phyloP scores from a whole-genome alignment of 345 rosid genomes.

The Salix purpurea region DNA sequence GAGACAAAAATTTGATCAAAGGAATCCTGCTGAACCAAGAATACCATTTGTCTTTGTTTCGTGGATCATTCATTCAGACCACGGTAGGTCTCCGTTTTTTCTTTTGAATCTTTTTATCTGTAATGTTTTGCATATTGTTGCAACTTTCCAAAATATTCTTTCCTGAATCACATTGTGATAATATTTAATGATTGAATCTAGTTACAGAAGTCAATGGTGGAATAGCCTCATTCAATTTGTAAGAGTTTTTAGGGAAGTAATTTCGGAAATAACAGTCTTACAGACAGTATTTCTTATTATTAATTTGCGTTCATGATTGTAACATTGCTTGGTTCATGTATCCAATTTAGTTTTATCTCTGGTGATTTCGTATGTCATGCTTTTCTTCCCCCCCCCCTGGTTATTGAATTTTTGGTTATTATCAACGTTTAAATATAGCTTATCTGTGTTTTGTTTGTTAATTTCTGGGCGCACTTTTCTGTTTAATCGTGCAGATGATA shows the following conservation, averaged over 20 bases:
- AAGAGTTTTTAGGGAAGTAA: background rate
- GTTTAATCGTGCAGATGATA: constrained; percentile 9
- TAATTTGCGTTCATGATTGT: background rate
- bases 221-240: no score
- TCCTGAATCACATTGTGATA: no score
- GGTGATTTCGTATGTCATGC: background rate
- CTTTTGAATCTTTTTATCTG: background rate
- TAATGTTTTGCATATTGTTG: no score
- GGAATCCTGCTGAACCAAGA: background rate
- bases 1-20: background rate
- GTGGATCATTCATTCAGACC: background rate
- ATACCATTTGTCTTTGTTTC: background rate
- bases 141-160: no score
- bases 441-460: background rate
- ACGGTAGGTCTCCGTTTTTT: background rate
- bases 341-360: background rate
- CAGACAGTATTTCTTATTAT: background rate
- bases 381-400: no score
- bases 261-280: background rate
- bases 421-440: background rate
- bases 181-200: background rate
- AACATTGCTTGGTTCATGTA: background rate
- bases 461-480: background rate
- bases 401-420: background rate
- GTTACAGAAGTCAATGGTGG: no score